Conservation (phyloP, 2,329 filamentous ascomycete species). For the Raffaelea albimanens region DNA sequence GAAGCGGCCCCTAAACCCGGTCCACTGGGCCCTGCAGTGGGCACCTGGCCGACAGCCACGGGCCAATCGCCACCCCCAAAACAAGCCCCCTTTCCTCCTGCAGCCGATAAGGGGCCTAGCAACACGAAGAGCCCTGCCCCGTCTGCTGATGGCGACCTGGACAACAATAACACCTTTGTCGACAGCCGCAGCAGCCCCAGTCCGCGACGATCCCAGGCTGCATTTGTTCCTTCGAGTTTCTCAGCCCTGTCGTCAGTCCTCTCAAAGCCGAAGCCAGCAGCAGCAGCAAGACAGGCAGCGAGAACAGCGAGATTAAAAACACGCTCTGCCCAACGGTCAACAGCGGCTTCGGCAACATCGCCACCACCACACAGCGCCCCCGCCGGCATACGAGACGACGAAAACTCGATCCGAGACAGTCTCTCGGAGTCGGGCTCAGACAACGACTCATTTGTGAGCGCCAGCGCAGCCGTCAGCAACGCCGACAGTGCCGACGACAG, state of each 20-base stretch:
- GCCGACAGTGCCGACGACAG: background rate
- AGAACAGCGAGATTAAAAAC: no score
- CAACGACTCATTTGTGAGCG: background rate
- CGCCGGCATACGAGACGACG: background rate
- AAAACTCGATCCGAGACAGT: background rate
- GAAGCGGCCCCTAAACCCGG: background rate
- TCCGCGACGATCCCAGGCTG: background rate
- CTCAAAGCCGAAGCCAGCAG: no score
- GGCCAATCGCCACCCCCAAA: constrained; percentile 9
- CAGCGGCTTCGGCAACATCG: background rate
- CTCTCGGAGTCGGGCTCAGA: background rate
- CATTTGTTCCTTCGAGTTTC: no score
- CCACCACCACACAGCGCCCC: background rate
- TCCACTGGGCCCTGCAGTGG: background rate
- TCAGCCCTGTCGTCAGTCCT: no score
- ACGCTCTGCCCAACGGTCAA: no score
- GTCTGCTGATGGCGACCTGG: background rate
- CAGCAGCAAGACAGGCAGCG: no score
- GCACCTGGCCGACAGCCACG: constrained; percentile 1
- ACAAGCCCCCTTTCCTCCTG: constrained; percentile 8
- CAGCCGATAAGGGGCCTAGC: constrained; percentile 7
- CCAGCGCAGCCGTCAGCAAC: background rate
- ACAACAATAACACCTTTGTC: background rate
- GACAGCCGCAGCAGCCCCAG: background rate
- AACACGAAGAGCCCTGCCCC: constrained; percentile 3